Conservation (phyloP, 768 basidiomycete genomes). For the Candolleomyces eurysporus region DNA sequence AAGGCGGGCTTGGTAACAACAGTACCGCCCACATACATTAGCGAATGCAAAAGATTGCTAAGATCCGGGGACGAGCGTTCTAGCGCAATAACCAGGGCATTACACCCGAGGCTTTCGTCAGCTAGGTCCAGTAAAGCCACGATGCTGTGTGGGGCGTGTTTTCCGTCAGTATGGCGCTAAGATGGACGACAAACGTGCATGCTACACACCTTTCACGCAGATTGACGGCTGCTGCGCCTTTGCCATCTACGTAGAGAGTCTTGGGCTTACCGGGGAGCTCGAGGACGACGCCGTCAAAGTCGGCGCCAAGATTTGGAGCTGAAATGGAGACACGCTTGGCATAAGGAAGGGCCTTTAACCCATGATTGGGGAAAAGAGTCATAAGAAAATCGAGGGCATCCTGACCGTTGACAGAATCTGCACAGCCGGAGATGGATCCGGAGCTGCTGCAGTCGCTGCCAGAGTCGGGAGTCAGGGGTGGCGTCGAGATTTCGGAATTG, state of each 20-base stretch:
- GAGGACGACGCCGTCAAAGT: conserved; percentile 78
- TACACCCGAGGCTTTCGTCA: conserved; percentile 78
- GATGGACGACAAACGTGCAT: conserved; percentile 6
- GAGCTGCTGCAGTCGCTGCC: conserved; percentile 42
- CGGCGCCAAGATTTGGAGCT: conserved; percentile 61
- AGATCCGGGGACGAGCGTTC: conserved; percentile 71
- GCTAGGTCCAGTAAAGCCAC: conserved; percentile 86
- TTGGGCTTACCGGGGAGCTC: conserved; percentile 67
- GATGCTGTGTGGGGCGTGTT: conserved; percentile 47
- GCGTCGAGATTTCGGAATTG: conserved; percentile 56
- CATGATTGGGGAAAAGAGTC: conserved; percentile 73
- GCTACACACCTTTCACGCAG: conserved; percentile 73
- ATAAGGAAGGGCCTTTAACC: conserved; percentile 64
- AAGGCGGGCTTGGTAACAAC: conserved; percentile 82
- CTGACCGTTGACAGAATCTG: conserved; percentile 39
- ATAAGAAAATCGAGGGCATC: conserved; percentile 78
- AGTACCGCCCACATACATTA: conserved; percentile 90
- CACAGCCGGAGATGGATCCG: conserved; percentile 34
- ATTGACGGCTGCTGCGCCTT: conserved; percentile 75
- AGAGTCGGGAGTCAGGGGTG: conserved; percentile 78
- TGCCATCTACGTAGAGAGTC: conserved; percentile 84
- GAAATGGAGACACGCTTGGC: conserved; percentile 75
- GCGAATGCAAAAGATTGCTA: conserved; percentile 76
- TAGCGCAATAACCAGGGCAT: conserved; percentile 75
- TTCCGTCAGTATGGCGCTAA: conserved; percentile 7